Conservation (phyloP, 345 rosid species). For the Brassica juncea region DNA sequence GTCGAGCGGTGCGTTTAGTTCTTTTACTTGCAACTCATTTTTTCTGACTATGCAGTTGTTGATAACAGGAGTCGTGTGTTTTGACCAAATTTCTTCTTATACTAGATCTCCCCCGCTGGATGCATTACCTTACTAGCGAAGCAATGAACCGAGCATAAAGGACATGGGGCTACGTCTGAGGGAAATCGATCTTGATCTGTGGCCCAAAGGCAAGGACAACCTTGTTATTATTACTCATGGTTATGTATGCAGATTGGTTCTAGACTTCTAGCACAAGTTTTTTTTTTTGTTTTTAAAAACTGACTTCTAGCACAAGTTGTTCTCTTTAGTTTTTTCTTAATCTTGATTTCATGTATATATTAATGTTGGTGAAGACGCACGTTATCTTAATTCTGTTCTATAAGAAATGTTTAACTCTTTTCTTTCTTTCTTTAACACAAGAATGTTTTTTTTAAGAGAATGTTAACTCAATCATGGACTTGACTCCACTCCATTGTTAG, state of each 20-base stretch:
- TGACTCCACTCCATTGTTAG: not conserved
- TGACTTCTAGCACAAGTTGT: not conserved
- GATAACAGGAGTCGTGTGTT: not conserved
- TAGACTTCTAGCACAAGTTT: too few species aligned
- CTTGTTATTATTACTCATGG: not conserved
- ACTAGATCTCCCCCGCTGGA: too few species aligned
- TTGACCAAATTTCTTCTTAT: constrained; percentile 11
- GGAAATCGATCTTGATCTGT: not conserved
- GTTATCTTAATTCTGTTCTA: not conserved
- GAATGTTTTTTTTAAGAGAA: not conserved
- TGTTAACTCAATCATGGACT: not conserved
- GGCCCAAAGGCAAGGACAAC: not conserved
- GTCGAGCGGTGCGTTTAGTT: not conserved
- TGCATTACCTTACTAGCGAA: not conserved
- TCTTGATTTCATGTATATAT: not conserved
- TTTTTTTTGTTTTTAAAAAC: too few species aligned
- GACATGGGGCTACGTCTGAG: not conserved
- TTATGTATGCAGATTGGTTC: not conserved
- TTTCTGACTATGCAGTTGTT: not conserved
- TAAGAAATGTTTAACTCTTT: too few species aligned
- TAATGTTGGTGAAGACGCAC: not conserved
- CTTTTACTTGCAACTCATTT: not conserved
- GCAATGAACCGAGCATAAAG: not conserved
- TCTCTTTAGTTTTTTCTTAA: not conserved
- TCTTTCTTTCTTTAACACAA: too few species aligned